Base-by-base conservation (phyloP, 2,329 filamentous ascomycete species). In the Colletotrichum sp. region DNA sequence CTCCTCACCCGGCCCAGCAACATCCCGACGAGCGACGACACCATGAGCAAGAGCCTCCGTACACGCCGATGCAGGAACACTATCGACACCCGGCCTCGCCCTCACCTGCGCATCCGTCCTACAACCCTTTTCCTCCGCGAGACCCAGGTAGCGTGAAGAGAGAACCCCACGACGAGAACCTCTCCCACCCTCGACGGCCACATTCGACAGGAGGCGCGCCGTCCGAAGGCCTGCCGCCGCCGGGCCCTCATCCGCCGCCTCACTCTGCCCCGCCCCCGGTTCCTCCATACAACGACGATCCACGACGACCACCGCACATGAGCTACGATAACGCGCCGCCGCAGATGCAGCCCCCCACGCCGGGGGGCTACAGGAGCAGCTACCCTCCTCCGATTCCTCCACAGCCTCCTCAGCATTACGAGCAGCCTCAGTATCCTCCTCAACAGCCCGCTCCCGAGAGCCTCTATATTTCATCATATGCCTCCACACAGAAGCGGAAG, bases 121-220 rank as follows among this genome's bases (percentile, higher is more conserved):
- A 87, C 80, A 82, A 86, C 63, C 80, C 85, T 15, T 91, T 89
- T 80, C 80, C 86, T 76, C 82, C 85, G 13, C 84, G 89, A 81
- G 90, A 92, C 32, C 85, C 89, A 65, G 84, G 88, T 80, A 84
- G 88, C 79, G 87, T 92, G 83, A 92, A 92, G 84, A 86, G 90
- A 78, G 91, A 92, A 77, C 85, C 87, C 55, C 84, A 83, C 76
- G 89, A 90, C 75, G 88, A 91, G 74, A 81, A 82, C 44, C 82
- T 86, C 21, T 82, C 85, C 24, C 86, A 87, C 75, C 82, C 88
- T 77, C 88, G 89, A 77, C 85, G 89, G 71, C 87, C 89, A n/a
- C 89, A 86, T 81, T 91, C 90, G 72, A 90, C 88, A 39, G 88
- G 87, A 70, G 83, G 82, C 26, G 70, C 69, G 28, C 82, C 82